phyloP scores from a whole-genome alignment of 1,284 basidiomycete species.

The Pascua sp. region DNA sequence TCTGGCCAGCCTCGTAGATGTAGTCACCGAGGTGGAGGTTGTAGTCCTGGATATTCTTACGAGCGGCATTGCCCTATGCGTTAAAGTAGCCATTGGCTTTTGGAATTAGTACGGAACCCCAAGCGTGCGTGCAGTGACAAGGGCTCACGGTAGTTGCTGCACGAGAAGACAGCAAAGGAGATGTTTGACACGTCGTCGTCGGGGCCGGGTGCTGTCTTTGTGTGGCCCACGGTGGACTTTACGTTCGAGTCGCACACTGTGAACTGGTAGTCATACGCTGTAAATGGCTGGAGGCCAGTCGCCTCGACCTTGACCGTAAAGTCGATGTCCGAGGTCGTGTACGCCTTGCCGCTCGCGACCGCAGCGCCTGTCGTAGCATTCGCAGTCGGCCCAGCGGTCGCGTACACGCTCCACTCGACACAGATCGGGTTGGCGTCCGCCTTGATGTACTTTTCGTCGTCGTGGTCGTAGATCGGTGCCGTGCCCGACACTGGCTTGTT shows the following conservation, averaged over 20 bases:
- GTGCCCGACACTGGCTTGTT: slow-evolving; percentile 18
- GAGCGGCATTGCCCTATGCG: slow-evolving; percentile 61
- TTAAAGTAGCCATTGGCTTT: slow-evolving; percentile 59
- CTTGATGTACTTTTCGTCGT: slow-evolving; percentile 53
- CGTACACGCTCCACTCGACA: slow-evolving; percentile 64
- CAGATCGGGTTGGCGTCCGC: slow-evolving; percentile 62
- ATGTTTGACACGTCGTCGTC: slow-evolving; percentile 16
- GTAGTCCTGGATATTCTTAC: slow-evolving; percentile 59
- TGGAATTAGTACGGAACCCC: not conserved
- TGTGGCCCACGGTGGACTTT: slow-evolving; percentile 14
- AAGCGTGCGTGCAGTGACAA: not conserved
- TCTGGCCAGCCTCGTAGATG: slow-evolving; percentile 35
- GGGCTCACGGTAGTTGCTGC: slow-evolving; percentile 21
- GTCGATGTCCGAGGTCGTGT: slow-evolving; percentile 18
- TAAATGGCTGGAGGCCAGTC: slow-evolving; percentile 17
- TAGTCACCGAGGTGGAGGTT: slow-evolving; percentile 65
- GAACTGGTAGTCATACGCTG: slow-evolving; percentile 25
- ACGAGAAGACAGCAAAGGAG: slow-evolving; percentile 25
- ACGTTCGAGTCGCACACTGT: slow-evolving; percentile 22
- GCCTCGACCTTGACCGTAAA: slow-evolving; percentile 25
- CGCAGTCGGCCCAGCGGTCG: slow-evolving; percentile 6
- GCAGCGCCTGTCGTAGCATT: slow-evolving; percentile 1
- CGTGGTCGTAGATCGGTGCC: slow-evolving; percentile 47
- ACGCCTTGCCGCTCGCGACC: slow-evolving; percentile 11
- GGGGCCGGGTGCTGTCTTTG: slow-evolving; percentile 17